Evolutionary conservation across 2,329 filamentous ascomycete genomes (phyloP), one percentile per base, ranked within the genome.

Genomic region (Stachybotrys echinatus): DNA sequence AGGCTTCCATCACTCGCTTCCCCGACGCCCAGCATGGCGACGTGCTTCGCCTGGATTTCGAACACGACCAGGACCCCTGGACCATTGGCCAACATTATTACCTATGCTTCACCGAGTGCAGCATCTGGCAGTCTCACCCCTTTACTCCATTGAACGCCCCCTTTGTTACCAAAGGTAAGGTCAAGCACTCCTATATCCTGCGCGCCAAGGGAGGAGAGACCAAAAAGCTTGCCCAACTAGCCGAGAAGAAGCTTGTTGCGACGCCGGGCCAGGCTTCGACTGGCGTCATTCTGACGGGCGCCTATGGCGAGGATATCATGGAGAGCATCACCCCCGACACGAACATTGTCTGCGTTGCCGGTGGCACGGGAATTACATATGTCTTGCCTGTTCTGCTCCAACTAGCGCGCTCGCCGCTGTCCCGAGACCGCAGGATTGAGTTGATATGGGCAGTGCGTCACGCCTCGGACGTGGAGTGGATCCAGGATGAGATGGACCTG

Each of bases 41-140:
- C 51, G 75, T 89, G 1, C 69, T 89, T 2, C 75, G 86, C 2
- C 67, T 91, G 4, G 84, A 89, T 48, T 82, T 89, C 52, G 67
- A 77, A 1, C 81, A 87, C 54, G 63, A 74, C 2, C 82, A 86
- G 47, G 73, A 76, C 23, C 63, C 77, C 0, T 89, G 85, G 85
- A 68, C 73, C 12, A 70, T 86, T 12, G 85, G 87, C 10, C 82
- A 89, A 64, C 87, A 89, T 60, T 89, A 87, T 63, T 89, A 82
- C 58, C 70, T 89, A 17, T 85, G 79, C 62, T 89, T 89, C 58
- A 73, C 82, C 0, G 77, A 84, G 52, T 71, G 81, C 27, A 84
- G 76, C 57, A 76, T 89, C 57, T 88, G 84, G 83, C 85, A 89
- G 64, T 83, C 82, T 0, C 86, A 89, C 58, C 86, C 86, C 0